Base-by-base conservation (phyloP, 148 eudicot species). In the Fagopyrum homotropicum region DNA sequence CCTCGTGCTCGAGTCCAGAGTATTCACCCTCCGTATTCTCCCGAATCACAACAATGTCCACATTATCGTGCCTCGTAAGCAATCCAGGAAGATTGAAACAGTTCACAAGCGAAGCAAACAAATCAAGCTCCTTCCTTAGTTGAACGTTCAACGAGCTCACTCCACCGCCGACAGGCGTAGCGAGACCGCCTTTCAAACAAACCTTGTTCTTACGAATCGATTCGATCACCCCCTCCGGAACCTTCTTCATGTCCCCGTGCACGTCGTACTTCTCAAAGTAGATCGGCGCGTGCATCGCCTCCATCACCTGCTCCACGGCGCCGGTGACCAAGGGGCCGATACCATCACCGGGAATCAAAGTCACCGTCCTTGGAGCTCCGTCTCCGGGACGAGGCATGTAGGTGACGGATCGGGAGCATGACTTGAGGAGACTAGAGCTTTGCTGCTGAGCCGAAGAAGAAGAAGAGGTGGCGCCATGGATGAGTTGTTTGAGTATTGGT, bases 331-430 rank as follows among this genome's bases (percentile, higher is more conserved):
- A 80, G 2, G 85, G 85, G 0, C 85, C 85, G 77, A 83, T 83
- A 7, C 85, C 85, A 52, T 83, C 85, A 16, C 85, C 85, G 47
- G 85, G 85, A 6, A 83, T 83, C 29, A 83, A 45, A 9, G 85
- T 83, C 16, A 83, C 85, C 4, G 72, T n/a, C 12, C 83, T 16
- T 0, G 85, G 83, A 59, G 83, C 30, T 7, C 83, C 85, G 81
- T 83, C 85, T 6, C 83, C 85, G 47, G 85, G 85, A 19, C 85
- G 81, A 59, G 85, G 83, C 85, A 83, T 83, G 75, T 80, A 80
- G 46, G 85, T 83, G 8, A 83, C 79, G 52, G 83, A 77, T 66
- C 85, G 74, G 19, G 47, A 44, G 30, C 69, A 74, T 74, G 68
- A 40, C n/a, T 74, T 74, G 29, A 74, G 50, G 48, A 74, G 68